Evolutionary conservation across 176 grass and related monocot species (phyloP), one percentile per base, ranked within the genome.

Genomic region (Oryza meyeriana): DNA sequence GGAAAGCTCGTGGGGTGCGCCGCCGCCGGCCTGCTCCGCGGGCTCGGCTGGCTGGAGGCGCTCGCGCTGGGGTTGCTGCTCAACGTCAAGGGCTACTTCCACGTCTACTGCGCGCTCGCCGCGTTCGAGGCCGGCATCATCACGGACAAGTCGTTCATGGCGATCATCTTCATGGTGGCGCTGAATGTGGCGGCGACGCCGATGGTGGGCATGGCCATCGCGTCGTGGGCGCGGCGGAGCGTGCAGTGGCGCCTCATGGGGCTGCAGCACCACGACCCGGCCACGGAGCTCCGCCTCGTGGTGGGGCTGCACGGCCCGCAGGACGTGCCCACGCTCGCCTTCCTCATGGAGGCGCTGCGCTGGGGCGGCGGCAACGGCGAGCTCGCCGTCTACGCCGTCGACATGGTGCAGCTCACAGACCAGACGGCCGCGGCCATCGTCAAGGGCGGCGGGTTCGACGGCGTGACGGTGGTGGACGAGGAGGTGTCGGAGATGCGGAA

Each of bases 41-140:
- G 94, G 3, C 78, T 97, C 4, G 86, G 82, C 0, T 89, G 76
- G 80, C 61, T 86, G 18, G 94, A 97, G 50, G 76, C 88, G 26
- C 41, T 97, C 3, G 94, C 88, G 3, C 69, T 97, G 24, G 94
- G 94, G 8, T 76, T 93, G 84, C 88, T 97, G 11, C 88, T 97
- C 29, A 93, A 92, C 74, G 81, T 93, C n/a, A 97, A 97, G 86
- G 90, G 94, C 0, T 86, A 93, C 88, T 97, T 89, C 88, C 94
- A 93, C 77, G 81, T 97, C 50, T 97, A 85, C 80, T 90, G 86
- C 79, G 94, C 86, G 26, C 75, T 75, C 13, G 80, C 84, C 5
- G 93, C 90, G 2, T 86, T 82, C 62, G 66, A 83, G 8, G 65
- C 76, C 0, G 79, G 76, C 0, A 84, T 96, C 36, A 93, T 96